Percentiles rank a stretch among this genome's conserved stretches.
phyloP scores from a whole-genome alignment of 2,329 filamentous ascomycete species.

The Akanthomyces muscarius region DNA sequence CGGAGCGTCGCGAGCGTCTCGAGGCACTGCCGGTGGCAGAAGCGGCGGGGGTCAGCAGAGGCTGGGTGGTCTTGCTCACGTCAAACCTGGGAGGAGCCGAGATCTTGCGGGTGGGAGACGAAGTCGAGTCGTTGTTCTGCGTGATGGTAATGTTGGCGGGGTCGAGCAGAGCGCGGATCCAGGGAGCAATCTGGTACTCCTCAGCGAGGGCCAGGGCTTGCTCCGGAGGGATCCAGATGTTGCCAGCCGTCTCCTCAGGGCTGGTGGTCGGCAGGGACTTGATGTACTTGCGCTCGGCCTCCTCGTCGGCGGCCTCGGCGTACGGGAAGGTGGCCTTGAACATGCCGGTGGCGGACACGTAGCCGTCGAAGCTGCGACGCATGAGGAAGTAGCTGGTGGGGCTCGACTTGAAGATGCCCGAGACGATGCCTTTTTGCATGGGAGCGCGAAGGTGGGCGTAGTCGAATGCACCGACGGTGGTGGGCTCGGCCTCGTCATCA shows the following conservation, averaged over 20 bases:
- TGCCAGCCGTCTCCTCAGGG: conserved; percentile 88
- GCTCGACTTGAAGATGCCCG: conserved; percentile 85
- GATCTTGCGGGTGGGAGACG: conserved; percentile 67
- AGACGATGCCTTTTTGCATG: conserved; percentile 83
- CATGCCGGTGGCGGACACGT: conserved; percentile 83
- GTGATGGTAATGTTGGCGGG: conserved; percentile 66
- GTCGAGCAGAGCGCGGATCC: conserved; percentile 91
- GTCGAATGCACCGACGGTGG: conserved; percentile 80
- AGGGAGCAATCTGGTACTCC: conserved; percentile 80
- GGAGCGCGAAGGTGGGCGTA: conserved; percentile 94
- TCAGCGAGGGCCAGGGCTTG: conserved; percentile 76
- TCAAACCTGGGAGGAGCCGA: conserved; percentile 77
- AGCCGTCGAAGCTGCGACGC: conserved; percentile 82
- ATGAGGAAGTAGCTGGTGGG: conserved; percentile 97
- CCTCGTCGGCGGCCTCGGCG: conserved; percentile 67
- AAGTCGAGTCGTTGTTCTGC: conserved; percentile 33
- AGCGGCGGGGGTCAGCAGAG: conserved; percentile 46
- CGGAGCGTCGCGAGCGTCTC: conserved; percentile 52
- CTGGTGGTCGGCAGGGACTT: conserved; percentile 79
- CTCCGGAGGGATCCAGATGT: conserved; percentile 88
- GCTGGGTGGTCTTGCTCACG: conserved; percentile 40
- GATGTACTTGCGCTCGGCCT: conserved; percentile 75
- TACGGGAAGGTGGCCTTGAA: conserved; percentile 88
- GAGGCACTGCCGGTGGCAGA: conserved; percentile 38
- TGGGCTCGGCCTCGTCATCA: conserved; percentile 67